Percentiles rank a stretch among this genome's conserved stretches.
These are phyloP conservation scores for Nothopassalora personata DNA, from an alignment of 2,329 filamentous ascomycete species.

Conservation along the genomic window DNA sequence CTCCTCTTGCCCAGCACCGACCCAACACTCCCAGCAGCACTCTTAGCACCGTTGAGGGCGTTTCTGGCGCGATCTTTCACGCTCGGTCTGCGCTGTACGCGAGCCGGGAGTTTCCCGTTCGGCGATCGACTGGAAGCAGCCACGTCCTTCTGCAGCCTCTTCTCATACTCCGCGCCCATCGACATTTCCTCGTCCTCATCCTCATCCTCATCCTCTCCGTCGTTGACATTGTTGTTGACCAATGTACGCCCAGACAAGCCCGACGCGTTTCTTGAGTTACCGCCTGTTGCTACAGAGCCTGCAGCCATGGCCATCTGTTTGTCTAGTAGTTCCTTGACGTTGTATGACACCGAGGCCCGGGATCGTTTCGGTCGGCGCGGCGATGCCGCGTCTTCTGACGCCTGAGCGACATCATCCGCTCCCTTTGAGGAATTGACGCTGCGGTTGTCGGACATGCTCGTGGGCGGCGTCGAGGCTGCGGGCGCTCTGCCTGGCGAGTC, in stretches of 20 bases:
- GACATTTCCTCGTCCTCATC: constrained; percentile 22
- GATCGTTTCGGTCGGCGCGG: constrained; percentile 50
- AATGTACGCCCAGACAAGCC: constrained; percentile 33
- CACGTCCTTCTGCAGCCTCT: constrained; percentile 44
- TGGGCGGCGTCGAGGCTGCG: constrained; percentile 59
- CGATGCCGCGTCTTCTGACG: constrained; percentile 15
- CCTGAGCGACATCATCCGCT: constrained; percentile 20
- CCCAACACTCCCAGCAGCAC: constrained; percentile 25
- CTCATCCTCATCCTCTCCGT: constrained; percentile 17
- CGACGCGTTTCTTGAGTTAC: constrained; percentile 41
- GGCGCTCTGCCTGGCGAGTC: constrained; percentile 48
- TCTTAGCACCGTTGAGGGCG: constrained; percentile 18
- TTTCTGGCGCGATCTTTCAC: constrained; percentile 26
- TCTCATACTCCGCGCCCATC: constrained; percentile 37
- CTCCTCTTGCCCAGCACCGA: constrained; percentile 34
- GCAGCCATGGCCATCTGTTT: constrained; percentile 10
- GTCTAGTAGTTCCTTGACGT: constrained; percentile 37
- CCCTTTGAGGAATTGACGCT: constrained; percentile 45
- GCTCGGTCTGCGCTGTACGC: constrained; percentile 22
- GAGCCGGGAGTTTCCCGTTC: constrained; percentile 13
- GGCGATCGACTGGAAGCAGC: constrained; percentile 17
- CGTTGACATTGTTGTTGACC: constrained; percentile 16
- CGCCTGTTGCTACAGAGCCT: constrained; percentile 9
- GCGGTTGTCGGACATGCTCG: constrained; percentile 58
- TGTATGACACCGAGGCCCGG: constrained; percentile 58